phyloP scores from a whole-genome alignment of 2,329 filamentous ascomycete genomes.

The Huntiella moniliformis region DNA sequence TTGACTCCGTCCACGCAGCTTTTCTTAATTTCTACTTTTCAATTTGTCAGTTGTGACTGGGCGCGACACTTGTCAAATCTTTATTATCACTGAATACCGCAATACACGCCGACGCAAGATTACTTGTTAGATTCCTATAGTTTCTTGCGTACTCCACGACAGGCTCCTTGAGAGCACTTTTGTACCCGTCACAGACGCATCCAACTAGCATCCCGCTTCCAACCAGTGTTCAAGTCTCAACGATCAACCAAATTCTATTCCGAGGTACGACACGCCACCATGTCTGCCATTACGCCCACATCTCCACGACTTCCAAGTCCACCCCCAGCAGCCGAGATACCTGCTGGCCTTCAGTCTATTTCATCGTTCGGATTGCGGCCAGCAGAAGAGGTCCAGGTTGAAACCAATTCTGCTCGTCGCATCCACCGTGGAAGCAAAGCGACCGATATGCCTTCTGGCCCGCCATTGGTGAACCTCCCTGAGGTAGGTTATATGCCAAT shows the following conservation, averaged over 20 bases:
- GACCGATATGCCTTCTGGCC: constrained; percentile 82
- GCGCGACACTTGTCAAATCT: neutral
- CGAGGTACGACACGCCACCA: constrained; percentile 15
- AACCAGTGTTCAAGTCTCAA: neutral
- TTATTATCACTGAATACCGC: neutral
- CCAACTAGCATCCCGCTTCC: neutral
- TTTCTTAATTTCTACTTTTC: neutral
- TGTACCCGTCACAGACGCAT: neutral
- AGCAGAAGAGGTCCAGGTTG: constrained; percentile 40
- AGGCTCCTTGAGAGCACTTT: neutral
- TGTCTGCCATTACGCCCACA: constrained; percentile 43
- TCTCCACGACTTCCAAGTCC: constrained; percentile 89
- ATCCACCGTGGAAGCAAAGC: constrained; percentile 86
- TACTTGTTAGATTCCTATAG: neutral
- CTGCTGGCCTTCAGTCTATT: constrained; percentile 59
- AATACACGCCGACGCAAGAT: neutral
- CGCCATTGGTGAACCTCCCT: constrained; percentile 66
- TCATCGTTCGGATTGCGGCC: constrained; percentile 30
- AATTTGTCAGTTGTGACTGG: neutral
- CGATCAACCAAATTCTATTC: neutral
- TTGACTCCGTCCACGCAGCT: neutral
- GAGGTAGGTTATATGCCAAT: constrained; percentile 38
- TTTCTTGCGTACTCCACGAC: neutral
- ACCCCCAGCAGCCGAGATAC: constrained; percentile 84
- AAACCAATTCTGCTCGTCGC: constrained; percentile 59